Evolutionary conservation across 495 filamentous ascomycete species (phyloP).

Genomic region (Penicillium tannophilum): DNA sequence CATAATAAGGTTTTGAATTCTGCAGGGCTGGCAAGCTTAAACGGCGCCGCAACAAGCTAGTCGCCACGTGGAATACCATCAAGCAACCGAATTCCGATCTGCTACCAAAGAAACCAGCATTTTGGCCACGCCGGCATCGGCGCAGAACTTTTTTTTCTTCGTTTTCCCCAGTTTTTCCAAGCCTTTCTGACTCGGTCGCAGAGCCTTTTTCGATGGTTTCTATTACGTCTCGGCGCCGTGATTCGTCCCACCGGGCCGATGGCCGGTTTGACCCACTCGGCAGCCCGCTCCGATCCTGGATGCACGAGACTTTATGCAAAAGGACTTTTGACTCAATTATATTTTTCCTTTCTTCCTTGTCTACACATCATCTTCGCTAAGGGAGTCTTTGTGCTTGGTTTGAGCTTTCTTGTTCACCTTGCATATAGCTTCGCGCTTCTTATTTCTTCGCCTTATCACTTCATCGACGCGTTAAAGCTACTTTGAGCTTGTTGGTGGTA

Average conservation of each 20-base stretch:
- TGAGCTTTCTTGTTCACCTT: background rate
- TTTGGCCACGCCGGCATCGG: constrained; percentile 23
- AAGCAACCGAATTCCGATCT: background rate
- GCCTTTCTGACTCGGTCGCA: constrained; percentile 5
- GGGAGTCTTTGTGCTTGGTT: background rate
- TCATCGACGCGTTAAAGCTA: background rate
- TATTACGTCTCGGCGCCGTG: constrained; percentile 22
- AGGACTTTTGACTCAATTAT: constrained; percentile 15
- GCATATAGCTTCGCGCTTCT: background rate
- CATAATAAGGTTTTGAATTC: background rate
- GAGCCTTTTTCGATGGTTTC: constrained; percentile 13
- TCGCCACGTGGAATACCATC: background rate
- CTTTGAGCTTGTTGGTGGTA: background rate
- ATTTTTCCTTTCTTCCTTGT: constrained; percentile 2
- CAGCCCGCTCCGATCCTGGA: constrained; percentile 6
- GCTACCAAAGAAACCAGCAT: background rate
- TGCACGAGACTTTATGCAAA: constrained; percentile 11
- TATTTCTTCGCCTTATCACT: background rate
- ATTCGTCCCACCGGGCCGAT: constrained; percentile 22
- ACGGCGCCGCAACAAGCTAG: background rate
- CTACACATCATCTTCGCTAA: background rate
- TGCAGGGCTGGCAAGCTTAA: background rate
- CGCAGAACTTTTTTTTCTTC: constrained; percentile 17
- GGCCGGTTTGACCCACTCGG: constrained; percentile 17
- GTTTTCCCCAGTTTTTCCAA: constrained; percentile 21